These are phyloP conservation scores for Globisporangium spiculum DNA, from an alignment of 352 stramenopile genomes.

Conservation along the genomic window DNA sequence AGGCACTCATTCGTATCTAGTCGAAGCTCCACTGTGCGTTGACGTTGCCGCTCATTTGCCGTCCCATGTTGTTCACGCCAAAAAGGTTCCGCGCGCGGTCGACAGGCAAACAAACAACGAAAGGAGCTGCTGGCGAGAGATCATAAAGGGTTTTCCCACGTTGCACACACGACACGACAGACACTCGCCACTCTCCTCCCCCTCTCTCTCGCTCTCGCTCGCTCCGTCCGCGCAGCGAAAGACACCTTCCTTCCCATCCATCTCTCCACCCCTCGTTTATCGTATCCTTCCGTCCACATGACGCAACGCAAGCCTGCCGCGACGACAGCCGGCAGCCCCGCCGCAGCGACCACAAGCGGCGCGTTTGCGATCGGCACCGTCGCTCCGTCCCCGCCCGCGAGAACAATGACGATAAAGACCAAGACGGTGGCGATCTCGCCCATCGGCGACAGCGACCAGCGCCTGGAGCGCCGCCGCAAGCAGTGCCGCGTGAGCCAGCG, in stretches of 20 bases:
- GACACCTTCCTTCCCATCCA: not conserved
- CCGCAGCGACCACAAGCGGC: not conserved
- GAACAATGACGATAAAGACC: not conserved
- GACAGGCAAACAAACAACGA: too few species aligned
- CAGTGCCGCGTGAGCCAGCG: constrained; percentile 71
- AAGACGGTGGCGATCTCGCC: constrained; percentile 7
- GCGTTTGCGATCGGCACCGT: not conserved
- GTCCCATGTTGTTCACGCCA: too few species aligned
- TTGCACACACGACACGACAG: not conserved
- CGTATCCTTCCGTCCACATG: not conserved
- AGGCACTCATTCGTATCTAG: too few species aligned
- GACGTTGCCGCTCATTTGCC: too few species aligned
- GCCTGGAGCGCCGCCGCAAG: constrained; percentile 39
- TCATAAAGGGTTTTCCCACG: constrained; percentile 10
- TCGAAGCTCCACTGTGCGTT: too few species aligned
- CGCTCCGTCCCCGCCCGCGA: not conserved
- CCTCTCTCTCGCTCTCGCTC: not conserved
- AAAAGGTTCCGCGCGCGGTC: too few species aligned
- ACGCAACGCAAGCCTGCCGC: not conserved
- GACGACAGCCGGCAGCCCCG: not conserved
- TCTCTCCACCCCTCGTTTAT: not conserved
- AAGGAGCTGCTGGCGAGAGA: not conserved
- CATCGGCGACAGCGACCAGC: constrained; percentile 15
- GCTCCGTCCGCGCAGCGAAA: constrained; percentile 10
- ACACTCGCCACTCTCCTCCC: not conserved